These are phyloP conservation scores for Zopfochytrium polystomum DNA, from an alignment of 371 early-diverging fungal genomes.

Conservation along the genomic window DNA sequence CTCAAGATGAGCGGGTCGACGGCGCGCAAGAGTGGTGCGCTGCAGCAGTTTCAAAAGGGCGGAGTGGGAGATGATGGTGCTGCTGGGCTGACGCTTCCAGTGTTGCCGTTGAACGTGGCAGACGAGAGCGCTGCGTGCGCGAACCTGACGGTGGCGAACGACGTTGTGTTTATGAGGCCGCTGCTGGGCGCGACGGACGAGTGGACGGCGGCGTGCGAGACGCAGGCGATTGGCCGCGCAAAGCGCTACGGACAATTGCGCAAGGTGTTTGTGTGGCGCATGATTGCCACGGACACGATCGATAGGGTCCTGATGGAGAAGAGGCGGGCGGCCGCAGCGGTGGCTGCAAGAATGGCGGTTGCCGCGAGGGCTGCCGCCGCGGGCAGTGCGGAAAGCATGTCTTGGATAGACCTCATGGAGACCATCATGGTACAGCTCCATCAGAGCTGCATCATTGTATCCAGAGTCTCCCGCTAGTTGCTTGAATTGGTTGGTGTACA, in stretches of 20 bases:
- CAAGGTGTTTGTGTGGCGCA: conserved; percentile 30
- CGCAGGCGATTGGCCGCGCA: conserved; percentile 41
- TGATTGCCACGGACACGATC: conserved; percentile 35
- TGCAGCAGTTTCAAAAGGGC: conserved; percentile 28
- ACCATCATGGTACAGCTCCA: too few relatives aligned
- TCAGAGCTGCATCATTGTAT: too few relatives aligned
- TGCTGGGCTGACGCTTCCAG: conserved; percentile 4
- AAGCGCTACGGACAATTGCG: conserved; percentile 40
- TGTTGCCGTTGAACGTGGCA: conserved; percentile 35
- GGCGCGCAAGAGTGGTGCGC: conserved; percentile 12
- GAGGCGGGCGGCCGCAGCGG: too few relatives aligned
- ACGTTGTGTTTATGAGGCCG: conserved; percentile 39
- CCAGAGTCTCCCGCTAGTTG: too few relatives aligned
- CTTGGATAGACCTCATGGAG: too few relatives aligned
- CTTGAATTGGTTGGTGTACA: too few relatives aligned
- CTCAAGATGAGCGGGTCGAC: conserved; percentile 35
- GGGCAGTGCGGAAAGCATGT: too few relatives aligned
- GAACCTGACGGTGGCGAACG: conserved; percentile 41
- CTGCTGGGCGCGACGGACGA: conserved; percentile 27
- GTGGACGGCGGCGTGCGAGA: conserved; percentile 30
- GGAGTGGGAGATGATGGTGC: neutral
- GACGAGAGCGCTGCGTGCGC: conserved; percentile 41
- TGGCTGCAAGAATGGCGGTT: too few relatives aligned
- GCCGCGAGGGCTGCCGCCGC: too few relatives aligned
- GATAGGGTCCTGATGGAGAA: conserved; percentile 30